Evolutionary conservation across 1,284 basidiomycete genomes (phyloP).

Genomic region (Papiliotrema laurentii): DNA sequence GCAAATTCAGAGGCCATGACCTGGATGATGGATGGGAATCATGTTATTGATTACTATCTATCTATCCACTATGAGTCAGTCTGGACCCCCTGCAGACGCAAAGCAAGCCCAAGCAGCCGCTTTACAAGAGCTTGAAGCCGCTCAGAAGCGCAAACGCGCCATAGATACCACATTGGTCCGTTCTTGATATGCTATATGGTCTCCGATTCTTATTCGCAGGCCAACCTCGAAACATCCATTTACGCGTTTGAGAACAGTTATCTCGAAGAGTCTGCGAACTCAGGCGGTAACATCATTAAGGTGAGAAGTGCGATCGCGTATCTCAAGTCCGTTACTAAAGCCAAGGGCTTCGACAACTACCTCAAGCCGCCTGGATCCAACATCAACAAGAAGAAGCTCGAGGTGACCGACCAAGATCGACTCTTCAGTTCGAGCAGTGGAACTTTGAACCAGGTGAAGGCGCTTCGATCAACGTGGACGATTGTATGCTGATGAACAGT

Average conservation of each 20-base stretch:
- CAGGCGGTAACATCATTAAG: conserved; percentile 50
- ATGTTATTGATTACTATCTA: background rate
- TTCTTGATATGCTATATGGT: background rate
- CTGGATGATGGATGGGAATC: no score
- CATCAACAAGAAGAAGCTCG: conserved; percentile 42
- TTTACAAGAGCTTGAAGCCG: conserved; percentile 38
- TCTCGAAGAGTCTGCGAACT: conserved; percentile 46
- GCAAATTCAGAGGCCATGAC: no score
- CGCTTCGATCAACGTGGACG: no score
- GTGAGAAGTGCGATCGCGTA: conserved; percentile 15
- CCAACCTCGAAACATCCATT: conserved; percentile 49
- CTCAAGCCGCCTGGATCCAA: conserved; percentile 46
- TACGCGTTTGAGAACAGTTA: conserved; percentile 53
- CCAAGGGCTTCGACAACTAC: conserved; percentile 51
- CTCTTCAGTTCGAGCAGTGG: conserved; percentile 48
- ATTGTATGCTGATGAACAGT: background rate
- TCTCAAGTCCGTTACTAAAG: background rate
- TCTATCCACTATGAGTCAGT: conserved; percentile 33
- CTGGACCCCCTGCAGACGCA: conserved; percentile 44
- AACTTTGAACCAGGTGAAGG: conserved; percentile 47
- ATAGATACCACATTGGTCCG: conserved; percentile 39
- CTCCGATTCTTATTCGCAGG: conserved; percentile 26
- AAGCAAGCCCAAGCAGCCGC: conserved; percentile 43
- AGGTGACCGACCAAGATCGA: conserved; percentile 46
- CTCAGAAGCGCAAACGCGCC: conserved; percentile 33